A percentile compares a stretch with the other conserved stretches of the same genome.
These are phyloP conservation scores for Penicillium argentinense DNA, from an alignment of 495 filamentous ascomycete species.

Conservation along the genomic window DNA sequence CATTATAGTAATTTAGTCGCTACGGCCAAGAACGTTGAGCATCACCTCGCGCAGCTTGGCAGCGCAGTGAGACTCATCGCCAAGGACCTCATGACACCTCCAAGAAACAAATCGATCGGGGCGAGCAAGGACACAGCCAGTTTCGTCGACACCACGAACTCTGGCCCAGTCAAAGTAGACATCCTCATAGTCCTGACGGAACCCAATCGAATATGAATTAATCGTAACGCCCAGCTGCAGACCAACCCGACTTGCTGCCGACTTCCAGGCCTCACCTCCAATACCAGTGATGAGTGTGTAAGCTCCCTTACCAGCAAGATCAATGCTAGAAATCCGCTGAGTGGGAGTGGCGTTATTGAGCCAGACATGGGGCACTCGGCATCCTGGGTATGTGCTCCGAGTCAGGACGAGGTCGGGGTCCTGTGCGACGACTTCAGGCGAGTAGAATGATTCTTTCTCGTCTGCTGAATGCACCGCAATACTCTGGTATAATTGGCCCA, in stretches of 20 bases:
- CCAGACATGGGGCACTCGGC: slow-evolving; percentile 55
- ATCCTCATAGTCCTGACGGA: slow-evolving; percentile 51
- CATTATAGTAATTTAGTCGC: too few relatives aligned
- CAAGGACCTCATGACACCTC: slow-evolving; percentile 14
- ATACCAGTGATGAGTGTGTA: slow-evolving; percentile 52
- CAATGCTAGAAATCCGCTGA: slow-evolving; percentile 48
- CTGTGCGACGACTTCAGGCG: slow-evolving; percentile 29
- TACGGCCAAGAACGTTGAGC: slow-evolving; percentile 13
- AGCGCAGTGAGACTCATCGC: slow-evolving; percentile 7
- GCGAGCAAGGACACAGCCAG: slow-evolving; percentile 49
- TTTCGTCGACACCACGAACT: slow-evolving; percentile 47
- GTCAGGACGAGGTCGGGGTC: slow-evolving; percentile 22
- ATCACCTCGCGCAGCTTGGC: slow-evolving; percentile 15
- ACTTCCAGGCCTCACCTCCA: slow-evolving; percentile 49
- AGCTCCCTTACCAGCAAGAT: slow-evolving; percentile 50
- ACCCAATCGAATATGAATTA: slow-evolving; percentile 46
- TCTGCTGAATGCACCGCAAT: slow-evolving; percentile 37
- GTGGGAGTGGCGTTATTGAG: slow-evolving; percentile 42
- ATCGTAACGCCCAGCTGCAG: slow-evolving; percentile 37
- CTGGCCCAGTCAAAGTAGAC: slow-evolving; percentile 52
- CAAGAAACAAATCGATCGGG: slow-evolving; percentile 53
- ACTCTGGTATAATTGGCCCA: slow-evolving; percentile 49
- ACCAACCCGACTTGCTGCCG: slow-evolving; percentile 35
- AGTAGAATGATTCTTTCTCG: slow-evolving; percentile 26
- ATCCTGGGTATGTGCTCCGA: slow-evolving; percentile 48